Evolutionary conservation across 257 asterid species (phyloP).

Genomic region (Solanum pennellii): DNA sequence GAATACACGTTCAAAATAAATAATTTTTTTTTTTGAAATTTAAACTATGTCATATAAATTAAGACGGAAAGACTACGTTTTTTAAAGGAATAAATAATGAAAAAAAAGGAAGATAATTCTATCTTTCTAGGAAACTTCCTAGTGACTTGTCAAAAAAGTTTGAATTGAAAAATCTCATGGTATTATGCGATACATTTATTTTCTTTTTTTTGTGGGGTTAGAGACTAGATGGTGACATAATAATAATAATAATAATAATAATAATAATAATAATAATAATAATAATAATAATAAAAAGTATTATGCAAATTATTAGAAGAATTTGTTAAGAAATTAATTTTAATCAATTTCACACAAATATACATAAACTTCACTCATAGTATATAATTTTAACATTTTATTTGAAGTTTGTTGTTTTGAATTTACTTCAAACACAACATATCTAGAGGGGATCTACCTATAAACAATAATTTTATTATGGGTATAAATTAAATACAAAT

Average conservation of each 20-base stretch:
- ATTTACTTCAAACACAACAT: background rate
- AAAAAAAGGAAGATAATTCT: background rate
- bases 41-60: no score
- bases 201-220: background rate
- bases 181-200: background rate
- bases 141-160: background rate
- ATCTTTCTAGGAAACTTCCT: background rate
- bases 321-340: background rate
- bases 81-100: background rate
- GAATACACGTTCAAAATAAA: no score
- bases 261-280: background rate
- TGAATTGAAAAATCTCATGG: background rate
- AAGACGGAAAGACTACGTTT: background rate
- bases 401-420: no score
- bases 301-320: background rate
- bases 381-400: no score
- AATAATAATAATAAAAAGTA: background rate
- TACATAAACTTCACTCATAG: background rate
- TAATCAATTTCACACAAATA: background rate
- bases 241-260: no score
- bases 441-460: background rate
- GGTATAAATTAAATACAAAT: no score
- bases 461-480: no score
- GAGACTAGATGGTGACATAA: background rate
- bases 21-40: no score